phyloP scores from a whole-genome alignment of 441 rosid species.

The Melastoma candidum region DNA sequence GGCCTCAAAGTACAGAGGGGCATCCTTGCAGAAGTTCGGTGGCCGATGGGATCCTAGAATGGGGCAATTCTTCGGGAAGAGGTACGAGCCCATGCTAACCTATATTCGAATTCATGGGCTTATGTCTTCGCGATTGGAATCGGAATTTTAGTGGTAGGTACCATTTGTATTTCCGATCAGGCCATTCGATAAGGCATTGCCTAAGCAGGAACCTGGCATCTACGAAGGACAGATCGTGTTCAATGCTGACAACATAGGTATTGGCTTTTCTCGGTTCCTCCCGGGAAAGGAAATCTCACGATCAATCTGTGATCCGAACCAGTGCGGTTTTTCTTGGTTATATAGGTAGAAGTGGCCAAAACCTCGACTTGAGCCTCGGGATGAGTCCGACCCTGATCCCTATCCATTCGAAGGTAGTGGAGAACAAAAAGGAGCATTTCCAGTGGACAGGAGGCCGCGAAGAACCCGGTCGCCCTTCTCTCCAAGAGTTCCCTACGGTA shows the following conservation, averaged over 20 bases:
- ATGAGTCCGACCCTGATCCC: conserved; percentile 19
- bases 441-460: conserved; percentile 1
- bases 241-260: conserved; percentile 18
- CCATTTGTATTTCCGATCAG: conserved; percentile 13
- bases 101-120: too few species aligned
- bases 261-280: background rate
- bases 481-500: background rate
- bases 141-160: conserved; percentile 16
- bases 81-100: conserved; percentile 23
- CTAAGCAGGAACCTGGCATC: conserved; percentile 20
- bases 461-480: conserved; percentile 4
- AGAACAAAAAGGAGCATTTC: conserved; percentile 6
- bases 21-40: conserved; percentile 34
- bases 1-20: conserved; percentile 45
- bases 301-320: background rate
- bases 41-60: conserved; percentile 39
- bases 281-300: background rate
- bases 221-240: conserved; percentile 12
- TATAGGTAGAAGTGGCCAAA: conserved; percentile 23
- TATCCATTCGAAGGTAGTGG: conserved; percentile 11
- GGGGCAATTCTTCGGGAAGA: conserved; percentile 41
- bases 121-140: conserved; percentile 23
- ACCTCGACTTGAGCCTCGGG: conserved; percentile 59
- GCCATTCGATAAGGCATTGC: conserved; percentile 24
- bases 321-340: background rate